Base-by-base conservation (phyloP, 2,329 filamentous ascomycete genomes). In the Pseudopyricularia javanii region DNA sequence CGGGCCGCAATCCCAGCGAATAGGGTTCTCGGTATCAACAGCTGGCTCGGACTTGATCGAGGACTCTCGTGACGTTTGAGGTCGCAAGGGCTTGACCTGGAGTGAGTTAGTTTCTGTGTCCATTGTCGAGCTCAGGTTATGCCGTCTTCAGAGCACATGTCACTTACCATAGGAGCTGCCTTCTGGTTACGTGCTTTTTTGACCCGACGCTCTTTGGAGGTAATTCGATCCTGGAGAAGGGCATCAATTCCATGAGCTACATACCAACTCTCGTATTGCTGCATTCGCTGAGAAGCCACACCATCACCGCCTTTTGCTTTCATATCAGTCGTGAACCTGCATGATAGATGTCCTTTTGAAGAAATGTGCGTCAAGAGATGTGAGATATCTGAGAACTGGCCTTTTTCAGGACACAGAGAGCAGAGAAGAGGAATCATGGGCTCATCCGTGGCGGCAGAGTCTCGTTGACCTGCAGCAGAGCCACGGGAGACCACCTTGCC, bases 311-410 rank as follows among this genome's bases (percentile, higher is more conserved):
- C 75, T 52, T 81, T 77, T 53, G 84, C 80, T 54, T 79, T 80
- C 58, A 95, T 80, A 61, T 88, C 84, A 51, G 89, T 76, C 62
- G 88, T 89, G 71, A 91, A 94, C 61, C 88, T 83, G 64, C 88
- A 80, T 55, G 89, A 83, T 33, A 96, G 73, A 65, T 97, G 91
- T n/a, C 86, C 86, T 65, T 96, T 96, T 58, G 91, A 96, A 55
- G 86, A 82, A 56, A 96, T 81, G 64, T 97, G 91, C 12, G 91
- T 97, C 63, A 97, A 79, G 35, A 96, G 74, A 67, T 96, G 91
- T 33, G 91, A 95, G 47, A 90, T 75, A 67, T 97, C 91, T 53
- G 89, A 95, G 70, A 96, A 96, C 30, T 70, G 79, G 37, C 88
- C 88, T 56, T 78, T 78, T 59, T 85, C 88, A 34, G 86, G 85